A percentile compares a stretch with the other conserved stretches of the same genome.
phyloP scores from a whole-genome alignment of 2,329 filamentous ascomycete species.

The Nemania sp. region DNA sequence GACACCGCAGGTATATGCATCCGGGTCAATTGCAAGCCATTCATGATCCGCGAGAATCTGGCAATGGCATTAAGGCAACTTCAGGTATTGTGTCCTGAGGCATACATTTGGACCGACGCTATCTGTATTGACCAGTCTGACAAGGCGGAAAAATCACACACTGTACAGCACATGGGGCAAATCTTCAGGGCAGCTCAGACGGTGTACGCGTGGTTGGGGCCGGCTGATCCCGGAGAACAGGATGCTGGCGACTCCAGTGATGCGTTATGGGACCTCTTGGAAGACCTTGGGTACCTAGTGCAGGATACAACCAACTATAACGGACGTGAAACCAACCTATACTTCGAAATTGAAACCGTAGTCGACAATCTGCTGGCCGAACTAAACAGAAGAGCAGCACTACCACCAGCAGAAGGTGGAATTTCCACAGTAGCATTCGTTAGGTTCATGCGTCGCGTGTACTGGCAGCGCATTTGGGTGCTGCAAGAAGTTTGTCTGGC shows the following conservation, averaged over 20 bases:
- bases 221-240: neutral
- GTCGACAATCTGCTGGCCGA: neutral
- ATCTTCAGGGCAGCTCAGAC: neutral
- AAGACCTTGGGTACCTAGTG: neutral
- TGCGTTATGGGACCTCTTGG: neutral
- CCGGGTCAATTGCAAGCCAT: neutral
- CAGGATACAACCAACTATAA: neutral
- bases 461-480: neutral
- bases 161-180: neutral
- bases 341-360: neutral
- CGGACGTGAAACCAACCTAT: neutral
- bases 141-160: neutral
- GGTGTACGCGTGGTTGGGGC: neutral
- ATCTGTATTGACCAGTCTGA: neutral
- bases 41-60: neutral
- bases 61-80: neutral
- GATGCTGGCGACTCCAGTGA: neutral
- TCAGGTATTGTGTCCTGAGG: neutral
- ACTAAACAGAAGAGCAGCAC: neutral
- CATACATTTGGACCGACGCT: neutral
- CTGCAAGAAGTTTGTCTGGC: neutral
- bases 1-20: neutral
- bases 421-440: neutral
- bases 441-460: neutral
- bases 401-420: neutral